Evolutionary conservation across 1,139 yeast species (phyloP).

Genomic region (Lodderomyces elongisporus): DNA sequence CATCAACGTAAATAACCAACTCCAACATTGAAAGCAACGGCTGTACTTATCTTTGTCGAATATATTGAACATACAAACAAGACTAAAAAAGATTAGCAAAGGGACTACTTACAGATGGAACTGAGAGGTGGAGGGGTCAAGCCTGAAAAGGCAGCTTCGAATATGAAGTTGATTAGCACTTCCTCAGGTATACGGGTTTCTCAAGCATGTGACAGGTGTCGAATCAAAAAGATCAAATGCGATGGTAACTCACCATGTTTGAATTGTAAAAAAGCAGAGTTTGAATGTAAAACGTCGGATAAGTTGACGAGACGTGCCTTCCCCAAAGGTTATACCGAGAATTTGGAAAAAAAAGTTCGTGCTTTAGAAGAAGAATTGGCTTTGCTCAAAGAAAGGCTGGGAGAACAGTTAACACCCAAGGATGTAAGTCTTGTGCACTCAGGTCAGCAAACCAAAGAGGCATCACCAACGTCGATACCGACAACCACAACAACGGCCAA

Average conservation of each 20-base stretch:
- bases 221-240: constrained; percentile 72
- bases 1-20: no score
- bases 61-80: no score
- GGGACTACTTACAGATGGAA: no score
- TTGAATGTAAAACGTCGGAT: constrained; percentile 67
- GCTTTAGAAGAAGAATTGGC: constrained; percentile 57
- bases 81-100: no score
- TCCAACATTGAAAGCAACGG: no score
- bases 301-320: constrained; percentile 68
- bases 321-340: constrained; percentile 74
- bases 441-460: not conserved
- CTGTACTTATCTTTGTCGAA: no score
- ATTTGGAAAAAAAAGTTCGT: constrained; percentile 57
- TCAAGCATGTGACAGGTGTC: constrained; percentile 78
- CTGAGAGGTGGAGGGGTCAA: no score
- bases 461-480: constrained; percentile 5
- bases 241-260: constrained; percentile 70
- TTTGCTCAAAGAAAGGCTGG: constrained; percentile 23
- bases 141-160: no score
- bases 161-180: constrained; percentile 38
- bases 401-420: not conserved
- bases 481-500: constrained; percentile 12
- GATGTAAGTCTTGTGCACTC: not conserved
- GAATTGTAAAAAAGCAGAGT: constrained; percentile 59
- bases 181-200: constrained; percentile 48